A percentile compares a stretch with the other conserved stretches of the same genome.
Evolutionary conservation across 352 stramenopile species (phyloP).

Genomic region (Pythium scleroteichum): DNA sequence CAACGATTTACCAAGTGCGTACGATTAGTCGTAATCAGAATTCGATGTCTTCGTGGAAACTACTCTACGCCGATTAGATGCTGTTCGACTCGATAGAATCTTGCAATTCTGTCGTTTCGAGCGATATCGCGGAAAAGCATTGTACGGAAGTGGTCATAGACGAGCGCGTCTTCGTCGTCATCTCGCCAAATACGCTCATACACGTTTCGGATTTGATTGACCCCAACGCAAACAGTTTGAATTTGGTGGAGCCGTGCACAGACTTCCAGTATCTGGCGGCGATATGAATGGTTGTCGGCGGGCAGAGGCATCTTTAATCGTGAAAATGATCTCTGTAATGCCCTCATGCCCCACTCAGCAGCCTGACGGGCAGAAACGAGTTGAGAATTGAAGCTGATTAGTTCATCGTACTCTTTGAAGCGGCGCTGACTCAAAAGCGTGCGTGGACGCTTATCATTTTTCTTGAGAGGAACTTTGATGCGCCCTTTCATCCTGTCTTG

Average conservation of each 20-base stretch:
- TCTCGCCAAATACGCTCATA: slow-evolving; percentile 29
- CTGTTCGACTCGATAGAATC: slow-evolving; percentile 4
- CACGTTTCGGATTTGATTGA: slow-evolving; percentile 29
- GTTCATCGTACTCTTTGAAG: slow-evolving; percentile 6
- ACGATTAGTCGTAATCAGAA: too few species aligned
- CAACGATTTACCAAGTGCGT: too few species aligned
- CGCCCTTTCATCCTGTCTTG: background rate
- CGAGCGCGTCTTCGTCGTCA: background rate
- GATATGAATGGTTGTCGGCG: slow-evolving; percentile 9
- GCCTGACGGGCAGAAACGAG: slow-evolving; percentile 24
- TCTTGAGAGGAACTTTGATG: slow-evolving; percentile 13
- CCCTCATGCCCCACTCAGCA: slow-evolving; percentile 23
- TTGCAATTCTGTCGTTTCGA: background rate
- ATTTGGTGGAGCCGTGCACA: slow-evolving; percentile 21
- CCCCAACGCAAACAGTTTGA: slow-evolving; percentile 15
- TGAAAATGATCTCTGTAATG: slow-evolving; percentile 26
- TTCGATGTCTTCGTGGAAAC: too few species aligned
- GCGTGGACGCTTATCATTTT: too few species aligned
- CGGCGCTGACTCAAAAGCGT: background rate
- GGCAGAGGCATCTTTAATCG: slow-evolving; percentile 25
- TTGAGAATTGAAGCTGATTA: slow-evolving; percentile 14
- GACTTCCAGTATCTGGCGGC: slow-evolving; percentile 7
- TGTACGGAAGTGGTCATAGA: slow-evolving; percentile 7
- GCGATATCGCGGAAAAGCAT: slow-evolving; percentile 18
- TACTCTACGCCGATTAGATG: too few species aligned